Conservation (phyloP, 1,284 basidiomycete genomes). For the Ceraceosorus guamensis region DNA sequence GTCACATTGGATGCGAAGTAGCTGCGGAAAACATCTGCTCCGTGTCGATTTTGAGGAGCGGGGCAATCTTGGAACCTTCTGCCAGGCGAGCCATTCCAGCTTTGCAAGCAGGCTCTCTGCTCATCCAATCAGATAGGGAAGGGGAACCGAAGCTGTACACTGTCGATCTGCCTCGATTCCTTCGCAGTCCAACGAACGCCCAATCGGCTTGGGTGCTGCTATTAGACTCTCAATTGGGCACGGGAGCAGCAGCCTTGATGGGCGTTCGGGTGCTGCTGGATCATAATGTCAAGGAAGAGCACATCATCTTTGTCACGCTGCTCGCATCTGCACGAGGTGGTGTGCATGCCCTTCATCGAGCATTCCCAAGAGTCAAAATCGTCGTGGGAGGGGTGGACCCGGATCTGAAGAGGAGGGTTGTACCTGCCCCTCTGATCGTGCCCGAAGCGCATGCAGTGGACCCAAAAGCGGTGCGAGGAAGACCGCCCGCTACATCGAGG, state of each 20-base stretch:
- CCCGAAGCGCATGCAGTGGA: neutral
- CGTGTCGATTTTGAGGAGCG: constrained; percentile 77
- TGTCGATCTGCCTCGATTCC: constrained; percentile 62
- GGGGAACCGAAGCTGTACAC: constrained; percentile 85
- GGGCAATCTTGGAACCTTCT: constrained; percentile 83
- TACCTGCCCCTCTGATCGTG: neutral
- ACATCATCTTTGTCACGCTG: constrained; percentile 61
- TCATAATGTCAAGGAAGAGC: constrained; percentile 77
- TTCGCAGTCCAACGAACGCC: constrained; percentile 47
- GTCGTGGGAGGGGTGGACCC: constrained; percentile 42
- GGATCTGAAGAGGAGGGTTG: constrained; percentile 26
- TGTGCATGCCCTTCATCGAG: constrained; percentile 65
- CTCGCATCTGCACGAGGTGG: constrained; percentile 76
- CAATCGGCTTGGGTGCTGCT: constrained; percentile 72
- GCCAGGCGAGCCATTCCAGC: constrained; percentile 79
- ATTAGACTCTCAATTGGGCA: constrained; percentile 93
- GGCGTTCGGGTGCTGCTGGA: constrained; percentile 89
- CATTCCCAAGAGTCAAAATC: constrained; percentile 61
- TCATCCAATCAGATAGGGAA: constrained; percentile 67
- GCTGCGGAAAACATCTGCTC: constrained; percentile 64
- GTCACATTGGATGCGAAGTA: constrained; percentile 55
- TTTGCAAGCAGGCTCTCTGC: constrained; percentile 75
- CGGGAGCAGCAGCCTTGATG: constrained; percentile 91
- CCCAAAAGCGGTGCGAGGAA: neutral
- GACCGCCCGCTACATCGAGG: neutral